Base-by-base conservation (phyloP, 2,329 filamentous ascomycete species). In the Ophiostoma pallidulum region DNA sequence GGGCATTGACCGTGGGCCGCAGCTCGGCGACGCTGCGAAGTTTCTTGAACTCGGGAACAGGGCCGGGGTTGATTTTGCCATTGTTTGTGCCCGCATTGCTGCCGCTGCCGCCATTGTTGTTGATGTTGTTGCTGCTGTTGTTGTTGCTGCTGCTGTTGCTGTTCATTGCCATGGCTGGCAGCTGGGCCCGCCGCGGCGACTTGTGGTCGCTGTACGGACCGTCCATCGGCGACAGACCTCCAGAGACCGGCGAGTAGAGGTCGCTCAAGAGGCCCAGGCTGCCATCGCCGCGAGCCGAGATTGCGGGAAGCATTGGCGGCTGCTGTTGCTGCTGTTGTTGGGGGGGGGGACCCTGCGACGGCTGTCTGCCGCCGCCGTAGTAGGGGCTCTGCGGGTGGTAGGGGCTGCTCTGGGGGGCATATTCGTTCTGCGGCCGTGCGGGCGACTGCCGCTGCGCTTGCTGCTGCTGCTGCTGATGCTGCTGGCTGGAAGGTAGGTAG, bases 11-110 rank as follows among this genome's bases (percentile, higher is more conserved):
- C 62, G 84, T 86, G 37, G 90, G 87, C 52, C 83, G 78, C 58
- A 98, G 67, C 51, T 97, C 89, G 46, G 78, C 71, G 22, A 81
- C 69, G 22, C 78, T 79, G 52, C 82, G 75, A 57, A 94, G 74
- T 64, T 86, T 90, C 60, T 80, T 82, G 63, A 97, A 95, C 62
- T 92, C 87, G 38, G 91, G 92, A 43, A 95, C 86, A 7, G 85
- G 81, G 12, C 84, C 81, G 61, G 78, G 75, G 58, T 68, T 71
- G 51, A 67, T 13, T 18, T 41, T 50, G 41, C 28, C 37, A 18
- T 18, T 44, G 43, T 24, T 20, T 24, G 41, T 24, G 16, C 42
- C 16, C 3, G 47, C 31, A 18, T 32, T 38, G 31, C n/a, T 49
- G 41, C 46, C 31, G 32, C 45, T 28, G 41, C 49, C 45, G 40